Conservation (phyloP, 2,329 filamentous ascomycete species). For the Parascedosporium putredinis region DNA sequence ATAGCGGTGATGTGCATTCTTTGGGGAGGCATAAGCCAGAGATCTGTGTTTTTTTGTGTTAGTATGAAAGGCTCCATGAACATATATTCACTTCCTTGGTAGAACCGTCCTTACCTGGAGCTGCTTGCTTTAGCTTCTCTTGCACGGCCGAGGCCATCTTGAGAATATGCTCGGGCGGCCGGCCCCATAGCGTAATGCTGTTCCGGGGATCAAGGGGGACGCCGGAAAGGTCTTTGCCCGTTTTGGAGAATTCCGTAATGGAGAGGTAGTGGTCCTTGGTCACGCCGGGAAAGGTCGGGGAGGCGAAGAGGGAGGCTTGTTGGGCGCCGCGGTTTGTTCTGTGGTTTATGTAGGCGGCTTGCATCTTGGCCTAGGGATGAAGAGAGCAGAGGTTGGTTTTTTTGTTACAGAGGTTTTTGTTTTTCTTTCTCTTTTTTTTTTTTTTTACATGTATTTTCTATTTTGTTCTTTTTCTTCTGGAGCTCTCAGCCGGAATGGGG, state of each 20-base stretch:
- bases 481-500: not conserved
- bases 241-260: slow-evolving; percentile 49
- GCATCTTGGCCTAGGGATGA: slow-evolving; percentile 44
- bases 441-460: too few relatives aligned
- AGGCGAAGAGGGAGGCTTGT: slow-evolving; percentile 64
- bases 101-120: slow-evolving; percentile 69
- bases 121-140: slow-evolving; percentile 47
- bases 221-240: slow-evolving; percentile 52
- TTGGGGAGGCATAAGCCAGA: slow-evolving; percentile 78
- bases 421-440: too few relatives aligned
- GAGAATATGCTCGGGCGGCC: slow-evolving; percentile 64
- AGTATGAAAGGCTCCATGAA: too few relatives aligned
- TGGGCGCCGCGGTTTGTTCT: slow-evolving; percentile 64
- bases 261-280: slow-evolving; percentile 48
- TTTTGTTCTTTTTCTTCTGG: not conserved
- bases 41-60: slow-evolving; percentile 32
- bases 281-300: slow-evolving; percentile 56
- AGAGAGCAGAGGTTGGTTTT: too few relatives aligned
- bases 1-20: slow-evolving; percentile 77
- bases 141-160: slow-evolving; percentile 61
- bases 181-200: slow-evolving; percentile 80
- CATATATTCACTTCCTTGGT: too few relatives aligned
- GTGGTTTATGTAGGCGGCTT: slow-evolving; percentile 63
- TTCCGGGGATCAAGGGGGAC: slow-evolving; percentile 62
- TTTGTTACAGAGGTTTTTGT: too few relatives aligned